Base-by-base conservation (phyloP, 1,139 yeast species). In the Suhomyces chickasaworum region DNA sequence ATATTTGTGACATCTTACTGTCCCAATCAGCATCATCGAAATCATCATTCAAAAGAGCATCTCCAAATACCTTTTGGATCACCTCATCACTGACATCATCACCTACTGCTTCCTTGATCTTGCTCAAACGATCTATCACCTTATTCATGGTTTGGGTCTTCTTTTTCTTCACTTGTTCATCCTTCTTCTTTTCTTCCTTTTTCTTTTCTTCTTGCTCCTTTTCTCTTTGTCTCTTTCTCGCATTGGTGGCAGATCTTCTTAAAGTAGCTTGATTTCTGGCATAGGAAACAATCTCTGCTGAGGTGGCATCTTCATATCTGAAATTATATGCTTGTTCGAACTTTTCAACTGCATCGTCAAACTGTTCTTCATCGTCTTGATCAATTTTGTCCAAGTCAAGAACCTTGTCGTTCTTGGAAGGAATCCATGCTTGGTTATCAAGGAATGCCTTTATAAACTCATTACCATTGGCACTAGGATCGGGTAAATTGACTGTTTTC, bases 21-120 rank as follows among this genome's bases (percentile, higher is more conserved):
- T 95, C 98, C 99, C 99, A 95, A 52, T 88, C 95, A 35, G 85
- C 82, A 59, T 87, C 91, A 55, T 89, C 91, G 63, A 89, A 95
- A 61, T 93, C 98, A 45, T 86, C 96, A 44, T 88, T 87, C 52
- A 95, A 70, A 55, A 90, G 76, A 34, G 85, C 75, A 47, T 86
- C 86, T 5, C 91, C 89, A 63, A 86, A 82, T 7, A 86, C 85
- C 51, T 73, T 77, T 48, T 78, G 71, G 32, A 86, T 84, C 37
- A 78, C 69, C 42, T 80, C 86, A 51, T 83, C 86, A 36, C 83
- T 77, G 8, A 81, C 78, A 15, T 86, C 91, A 23, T 81, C 84
- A 10, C 97, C 98, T 39, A 89, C 87, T 12, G 90, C 96, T 54
- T 86, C 83, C 63, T 85, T 86, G 50, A 95, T 80, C 56, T 86